These are phyloP conservation scores for Apium graveolens DNA, from an alignment of 129 eudicot genomes.

Conservation along the genomic window DNA sequence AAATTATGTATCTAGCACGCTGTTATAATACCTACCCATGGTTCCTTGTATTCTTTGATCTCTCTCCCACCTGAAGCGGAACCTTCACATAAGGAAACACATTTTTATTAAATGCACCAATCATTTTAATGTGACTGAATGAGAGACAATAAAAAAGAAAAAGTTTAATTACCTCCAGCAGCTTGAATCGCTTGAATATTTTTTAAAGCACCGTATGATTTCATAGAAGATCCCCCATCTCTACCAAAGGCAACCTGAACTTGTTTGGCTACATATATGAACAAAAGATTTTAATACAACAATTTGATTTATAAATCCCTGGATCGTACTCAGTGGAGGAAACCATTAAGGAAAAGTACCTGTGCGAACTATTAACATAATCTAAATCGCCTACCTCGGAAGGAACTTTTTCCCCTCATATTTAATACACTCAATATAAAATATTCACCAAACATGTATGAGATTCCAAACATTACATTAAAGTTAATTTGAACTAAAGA, in stretches of 20 bases:
- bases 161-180: conserved; percentile 27
- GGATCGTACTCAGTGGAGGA: not conserved
- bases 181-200: conserved; percentile 15
- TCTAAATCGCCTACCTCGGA: not conserved
- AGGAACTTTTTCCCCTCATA: not conserved
- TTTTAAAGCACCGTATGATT: conserved; percentile 24
- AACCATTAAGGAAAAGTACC: not conserved
- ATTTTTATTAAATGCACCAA: not conserved
- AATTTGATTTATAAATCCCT: not conserved
- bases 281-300: not conserved
- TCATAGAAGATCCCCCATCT: conserved; percentile 21
- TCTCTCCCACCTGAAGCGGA: conserved; percentile 13
- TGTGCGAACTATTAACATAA: not conserved
- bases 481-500: not conserved
- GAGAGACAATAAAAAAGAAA: not conserved
- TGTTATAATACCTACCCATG: conserved; percentile 66
- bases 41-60: conserved; percentile 76
- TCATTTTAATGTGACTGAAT: not conserved
- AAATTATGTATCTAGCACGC: not conserved
- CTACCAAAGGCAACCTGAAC: conserved; percentile 51
- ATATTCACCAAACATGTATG: not conserved
- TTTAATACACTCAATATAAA: not conserved
- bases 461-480: not conserved
- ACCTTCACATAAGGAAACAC: conserved; percentile 28
- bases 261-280: conserved; percentile 29